Base-by-base conservation (phyloP, 228 moss, liverwort and hornwort genomes). In the Sphagnum fallax region DNA sequence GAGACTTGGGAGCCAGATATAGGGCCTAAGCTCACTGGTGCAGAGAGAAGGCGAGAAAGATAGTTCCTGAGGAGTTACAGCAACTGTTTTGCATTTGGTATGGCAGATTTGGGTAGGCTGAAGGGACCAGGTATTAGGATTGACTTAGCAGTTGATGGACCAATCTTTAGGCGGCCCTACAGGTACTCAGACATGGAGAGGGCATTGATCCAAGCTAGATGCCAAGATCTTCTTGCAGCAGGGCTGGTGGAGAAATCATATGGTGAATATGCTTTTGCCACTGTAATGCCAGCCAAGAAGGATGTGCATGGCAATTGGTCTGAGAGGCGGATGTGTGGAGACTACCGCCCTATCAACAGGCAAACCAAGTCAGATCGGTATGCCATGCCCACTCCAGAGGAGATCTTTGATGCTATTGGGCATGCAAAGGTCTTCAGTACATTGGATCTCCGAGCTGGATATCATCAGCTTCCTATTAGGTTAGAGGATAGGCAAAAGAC, bases 341-440 rank as follows among this genome's bases (percentile, higher is more conserved):
- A n/a, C n/a, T n/a, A n/a, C n/a, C n/a, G n/a, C n/a, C n/a, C n/a
- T n/a, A n/a, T n/a, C n/a, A n/a, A n/a, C n/a, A n/a, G n/a, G n/a
- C n/a, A n/a, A n/a, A n/a, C n/a, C n/a, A n/a, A n/a, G n/a, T n/a
- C n/a, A n/a, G n/a, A n/a, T n/a, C n/a, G n/a, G n/a, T n/a, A n/a
- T n/a, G n/a, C n/a, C n/a, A n/a, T n/a, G n/a, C n/a, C n/a, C n/a
- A n/a, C n/a, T n/a, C n/a, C n/a, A n/a, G n/a, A n/a, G n/a, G n/a
- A 71, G 49, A 71, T 62, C 49, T 71, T 71, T 15, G 70, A 71
- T 47, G 47, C 70, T 4, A 52, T 71, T 15, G 7, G 61, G n/a
- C 61, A 61, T 61, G 61, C 32, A 0, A 62, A 52, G 70, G 6
- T 49, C 1, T 63, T 69, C 12, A 69, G 61, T 61, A 61, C 61